Base-by-base conservation (phyloP, 805 yeast species). In the Brettanomyces anomalus region DNA sequence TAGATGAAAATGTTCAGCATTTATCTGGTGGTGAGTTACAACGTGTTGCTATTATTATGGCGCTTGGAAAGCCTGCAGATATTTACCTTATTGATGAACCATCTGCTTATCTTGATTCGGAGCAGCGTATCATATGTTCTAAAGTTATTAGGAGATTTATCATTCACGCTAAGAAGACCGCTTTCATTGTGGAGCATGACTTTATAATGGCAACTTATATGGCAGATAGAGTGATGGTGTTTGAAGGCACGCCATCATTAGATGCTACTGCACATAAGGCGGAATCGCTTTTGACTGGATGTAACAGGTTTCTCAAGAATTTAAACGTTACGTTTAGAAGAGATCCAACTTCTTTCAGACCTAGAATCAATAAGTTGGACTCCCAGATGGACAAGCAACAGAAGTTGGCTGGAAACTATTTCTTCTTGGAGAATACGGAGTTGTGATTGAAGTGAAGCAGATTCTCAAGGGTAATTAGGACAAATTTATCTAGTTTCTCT, bases 381-480 rank as follows among this genome's bases (percentile, higher is more conserved):
- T 89, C 97, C 43, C 99, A 93, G 74, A 87, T 93, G 96, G 99
- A 93, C 68, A 93, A 84, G 70, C 97, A 93, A 71, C 99, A 93
- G 69, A 93, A 93, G 71, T 61, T 77, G 36, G 60, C 78, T 40
- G 98, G 98, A 48, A 89, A 90, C 74, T 93, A 84, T 72, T 93
- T 93, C 81, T 93, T 93, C 79, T 76, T 93, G 68, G 98, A 90
- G 60, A 78, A 68, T 54, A 55, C 67, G 37, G 77, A 63, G 61
- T 66, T 55, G 46, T 62, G 48, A 48, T 37, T 20, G 35, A 32
- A 14, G 14, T 28, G 32, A 28, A 28, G 32, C 32, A n/a, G n/a
- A n/a, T n/a, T n/a, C n/a, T n/a, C n/a, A n/a, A 24, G 28, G 10
- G 10, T 24, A 24, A 24, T 24, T 24, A 24, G 10, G 6, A 7